phyloP scores from a whole-genome alignment of 331 rosid genomes.

The Malus hybrid region DNA sequence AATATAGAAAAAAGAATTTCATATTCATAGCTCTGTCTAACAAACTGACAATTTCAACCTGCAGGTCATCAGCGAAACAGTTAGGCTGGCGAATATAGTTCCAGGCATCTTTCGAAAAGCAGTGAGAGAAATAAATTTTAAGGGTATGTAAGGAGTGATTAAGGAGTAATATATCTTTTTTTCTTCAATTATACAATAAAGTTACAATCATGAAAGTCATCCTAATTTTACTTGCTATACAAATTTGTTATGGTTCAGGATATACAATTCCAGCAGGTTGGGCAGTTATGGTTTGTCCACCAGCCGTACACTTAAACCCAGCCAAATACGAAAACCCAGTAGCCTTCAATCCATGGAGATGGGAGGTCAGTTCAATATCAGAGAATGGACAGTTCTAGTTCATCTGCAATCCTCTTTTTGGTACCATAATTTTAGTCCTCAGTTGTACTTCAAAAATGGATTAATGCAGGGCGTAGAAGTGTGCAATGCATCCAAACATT shows the following conservation, averaged over 20 bases:
- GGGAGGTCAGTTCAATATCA: conserved; percentile 48
- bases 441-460: not conserved
- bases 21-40: not conserved
- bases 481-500: conserved; percentile 59
- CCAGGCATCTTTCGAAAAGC: conserved; percentile 92
- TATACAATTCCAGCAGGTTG: conserved; percentile 87
- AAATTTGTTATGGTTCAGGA: conserved; percentile 43
- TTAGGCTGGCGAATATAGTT: conserved; percentile 89
- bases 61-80: conserved; percentile 93
- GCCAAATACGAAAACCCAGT: conserved; percentile 69
- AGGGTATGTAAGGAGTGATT: conserved; percentile 43
- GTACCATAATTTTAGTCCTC: not conserved
- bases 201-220: not conserved
- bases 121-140: conserved; percentile 55
- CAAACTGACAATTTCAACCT: conserved; percentile 4
- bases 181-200: not conserved
- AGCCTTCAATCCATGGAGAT: conserved; percentile 77
- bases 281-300: conserved; percentile 97
- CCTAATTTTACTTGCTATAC: conserved; percentile 18
- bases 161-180: not conserved
- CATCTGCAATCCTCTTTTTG: not conserved
- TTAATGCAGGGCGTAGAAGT: conserved; percentile 50
- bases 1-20: not conserved
- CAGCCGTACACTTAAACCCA: conserved; percentile 90
- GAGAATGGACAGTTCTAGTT: not conserved